Conservation (phyloP, 495 filamentous ascomycete genomes). For the Talaromyces thailandensis region DNA sequence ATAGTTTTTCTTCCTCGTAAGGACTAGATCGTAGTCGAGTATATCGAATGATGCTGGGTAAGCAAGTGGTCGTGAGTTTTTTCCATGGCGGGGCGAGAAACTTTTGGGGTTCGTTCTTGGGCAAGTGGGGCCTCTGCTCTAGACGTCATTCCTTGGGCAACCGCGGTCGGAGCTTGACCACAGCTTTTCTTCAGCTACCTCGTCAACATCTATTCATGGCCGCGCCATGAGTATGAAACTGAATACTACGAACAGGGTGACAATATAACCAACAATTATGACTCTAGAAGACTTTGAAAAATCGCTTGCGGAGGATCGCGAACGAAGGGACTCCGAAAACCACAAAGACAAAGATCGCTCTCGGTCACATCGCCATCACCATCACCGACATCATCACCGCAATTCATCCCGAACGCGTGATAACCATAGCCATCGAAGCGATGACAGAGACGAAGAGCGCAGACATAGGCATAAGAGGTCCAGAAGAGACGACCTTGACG, state of each 20-base stretch:
- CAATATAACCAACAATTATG: constrained; percentile 19
- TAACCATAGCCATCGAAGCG: constrained; percentile 19
- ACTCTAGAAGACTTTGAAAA: constrained; percentile 48
- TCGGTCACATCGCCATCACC: constrained; percentile 26
- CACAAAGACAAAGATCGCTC: constrained; percentile 29
- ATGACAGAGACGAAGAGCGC: constrained; percentile 30
- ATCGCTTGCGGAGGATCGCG: constrained; percentile 34
- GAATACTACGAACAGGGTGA: neutral
- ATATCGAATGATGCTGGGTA: neutral
- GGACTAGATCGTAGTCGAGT: neutral
- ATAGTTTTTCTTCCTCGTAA: neutral
- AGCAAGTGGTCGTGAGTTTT: neutral
- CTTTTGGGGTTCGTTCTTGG: neutral
- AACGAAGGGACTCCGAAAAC: constrained; percentile 21
- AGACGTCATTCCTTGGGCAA: neutral
- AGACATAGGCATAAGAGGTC: constrained; percentile 48
- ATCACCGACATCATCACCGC: constrained; percentile 23
- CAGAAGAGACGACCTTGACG: constrained; percentile 35
- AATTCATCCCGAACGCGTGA: constrained; percentile 38
- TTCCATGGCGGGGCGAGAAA: neutral
- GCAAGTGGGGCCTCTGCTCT: neutral
- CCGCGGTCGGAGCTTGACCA: neutral
- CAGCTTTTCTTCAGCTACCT: neutral
- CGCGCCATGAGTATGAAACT: neutral
- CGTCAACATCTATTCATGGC: neutral